phyloP scores from a whole-genome alignment of 441 rosid genomes.

The Brassica balearica region DNA sequence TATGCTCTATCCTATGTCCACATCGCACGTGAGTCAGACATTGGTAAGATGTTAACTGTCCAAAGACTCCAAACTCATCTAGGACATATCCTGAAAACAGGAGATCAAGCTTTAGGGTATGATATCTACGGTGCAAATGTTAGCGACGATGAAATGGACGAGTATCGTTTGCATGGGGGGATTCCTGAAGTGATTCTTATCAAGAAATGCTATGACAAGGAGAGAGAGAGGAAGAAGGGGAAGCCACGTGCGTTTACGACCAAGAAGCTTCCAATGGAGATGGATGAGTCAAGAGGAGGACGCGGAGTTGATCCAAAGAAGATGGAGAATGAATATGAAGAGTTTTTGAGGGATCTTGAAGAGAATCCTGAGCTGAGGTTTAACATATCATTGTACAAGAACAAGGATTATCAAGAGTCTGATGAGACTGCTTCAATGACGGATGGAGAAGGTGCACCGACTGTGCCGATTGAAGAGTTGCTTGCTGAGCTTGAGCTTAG shows the following conservation, averaged over 20 bases:
- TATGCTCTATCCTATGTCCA: slow-evolving; percentile 62
- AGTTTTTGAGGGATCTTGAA: slow-evolving; percentile 77
- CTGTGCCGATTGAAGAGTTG: slow-evolving; percentile 58
- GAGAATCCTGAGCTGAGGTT: slow-evolving; percentile 83
- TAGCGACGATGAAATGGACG: no score
- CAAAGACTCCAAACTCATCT: slow-evolving; percentile 74
- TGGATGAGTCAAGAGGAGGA: slow-evolving; percentile 56
- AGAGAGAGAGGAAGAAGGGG: slow-evolving; percentile 58
- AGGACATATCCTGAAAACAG: slow-evolving; percentile 68
- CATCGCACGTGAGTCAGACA: slow-evolving; percentile 68
- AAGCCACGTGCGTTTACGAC: slow-evolving; percentile 66
- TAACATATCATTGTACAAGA: slow-evolving; percentile 57
- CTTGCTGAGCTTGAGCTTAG: slow-evolving; percentile 58
- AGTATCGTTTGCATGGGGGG: slow-evolving; percentile 45
- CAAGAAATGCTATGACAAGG: slow-evolving; percentile 73
- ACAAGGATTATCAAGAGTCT: slow-evolving; percentile 66
- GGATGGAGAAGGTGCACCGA: slow-evolving; percentile 62
- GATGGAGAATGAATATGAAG: slow-evolving; percentile 59
- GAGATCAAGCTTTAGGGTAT: slow-evolving; percentile 72
- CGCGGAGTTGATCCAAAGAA: slow-evolving; percentile 51
- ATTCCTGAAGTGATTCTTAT: slow-evolving; percentile 69
- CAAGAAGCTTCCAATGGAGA: slow-evolving; percentile 69
- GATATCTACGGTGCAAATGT: slow-evolving; percentile 64
- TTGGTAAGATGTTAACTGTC: slow-evolving; percentile 56
- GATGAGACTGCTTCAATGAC: slow-evolving; percentile 67